Conservation (phyloP, 2,329 filamentous ascomycete species). For the Fusarium multiceps region DNA sequence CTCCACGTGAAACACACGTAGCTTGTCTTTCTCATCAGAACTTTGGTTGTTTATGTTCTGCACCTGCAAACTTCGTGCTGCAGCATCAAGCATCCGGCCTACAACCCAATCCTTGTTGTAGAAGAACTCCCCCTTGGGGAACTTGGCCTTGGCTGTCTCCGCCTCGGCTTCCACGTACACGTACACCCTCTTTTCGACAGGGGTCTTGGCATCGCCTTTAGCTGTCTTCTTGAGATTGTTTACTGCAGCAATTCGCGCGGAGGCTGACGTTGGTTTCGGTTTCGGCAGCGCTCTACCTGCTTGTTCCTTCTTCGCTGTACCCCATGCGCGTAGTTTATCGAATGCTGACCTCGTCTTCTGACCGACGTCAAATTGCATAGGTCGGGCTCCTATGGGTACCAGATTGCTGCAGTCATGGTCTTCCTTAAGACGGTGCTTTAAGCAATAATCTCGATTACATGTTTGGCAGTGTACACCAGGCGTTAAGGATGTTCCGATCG, state of each 20-base stretch:
- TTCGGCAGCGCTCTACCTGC: slow-evolving; percentile 70
- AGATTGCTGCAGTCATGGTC: slow-evolving; percentile 89
- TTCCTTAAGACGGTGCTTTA: slow-evolving; percentile 79
- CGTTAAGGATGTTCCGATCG: slow-evolving; percentile 74
- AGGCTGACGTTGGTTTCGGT: slow-evolving; percentile 70
- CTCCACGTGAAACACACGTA: slow-evolving; percentile 94
- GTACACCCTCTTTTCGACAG: slow-evolving; percentile 88
- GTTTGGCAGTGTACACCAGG: slow-evolving; percentile 76
- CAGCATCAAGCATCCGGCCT: slow-evolving; percentile 81
- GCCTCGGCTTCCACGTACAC: slow-evolving; percentile 90
- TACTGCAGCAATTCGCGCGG: slow-evolving; percentile 74
- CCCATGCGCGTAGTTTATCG: slow-evolving; percentile 82
- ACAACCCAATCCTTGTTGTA: slow-evolving; percentile 90
- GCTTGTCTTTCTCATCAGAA: slow-evolving; percentile 78
- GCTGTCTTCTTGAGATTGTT: slow-evolving; percentile 86
- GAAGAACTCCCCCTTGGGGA: slow-evolving; percentile 83
- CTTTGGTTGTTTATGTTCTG: slow-evolving; percentile 86
- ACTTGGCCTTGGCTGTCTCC: slow-evolving; percentile 84
- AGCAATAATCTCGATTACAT: slow-evolving; percentile 80
- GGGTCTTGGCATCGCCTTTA: slow-evolving; percentile 87
- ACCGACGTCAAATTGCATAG: slow-evolving; percentile 58
- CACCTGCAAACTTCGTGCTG: slow-evolving; percentile 80
- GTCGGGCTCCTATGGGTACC: slow-evolving; percentile 64
- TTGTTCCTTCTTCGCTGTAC: slow-evolving; percentile 75
- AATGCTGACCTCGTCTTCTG: slow-evolving; percentile 81